These are phyloP conservation scores for Tylopilus felleus DNA, from an alignment of 768 basidiomycete genomes.

Conservation along the genomic window DNA sequence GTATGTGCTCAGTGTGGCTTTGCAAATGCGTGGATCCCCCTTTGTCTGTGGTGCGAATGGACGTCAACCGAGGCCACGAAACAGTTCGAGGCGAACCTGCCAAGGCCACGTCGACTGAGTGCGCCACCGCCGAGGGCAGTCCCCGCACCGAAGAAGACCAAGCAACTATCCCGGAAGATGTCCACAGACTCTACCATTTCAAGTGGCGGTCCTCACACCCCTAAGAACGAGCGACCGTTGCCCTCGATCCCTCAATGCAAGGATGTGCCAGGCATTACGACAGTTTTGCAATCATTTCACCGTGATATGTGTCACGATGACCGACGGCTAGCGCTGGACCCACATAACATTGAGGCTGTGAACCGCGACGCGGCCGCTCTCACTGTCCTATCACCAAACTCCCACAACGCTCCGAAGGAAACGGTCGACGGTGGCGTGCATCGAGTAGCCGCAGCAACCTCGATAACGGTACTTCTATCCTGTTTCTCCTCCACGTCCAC, in stretches of 20 bases:
- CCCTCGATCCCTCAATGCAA: background rate
- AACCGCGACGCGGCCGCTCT: background rate
- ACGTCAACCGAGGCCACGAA: conserved; percentile 39
- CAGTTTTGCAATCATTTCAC: conserved; percentile 22
- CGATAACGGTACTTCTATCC: conserved; percentile 30
- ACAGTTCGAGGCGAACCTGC: conserved; percentile 38
- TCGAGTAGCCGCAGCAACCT: conserved; percentile 26
- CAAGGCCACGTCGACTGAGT: conserved; percentile 34
- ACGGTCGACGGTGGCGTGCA: conserved; percentile 16
- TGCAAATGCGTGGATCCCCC: conserved; percentile 44
- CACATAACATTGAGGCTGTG: conserved; percentile 10
- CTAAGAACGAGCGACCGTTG: conserved; percentile 16
- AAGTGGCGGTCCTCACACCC: conserved; percentile 21
- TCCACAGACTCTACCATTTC: conserved; percentile 23
- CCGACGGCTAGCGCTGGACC: conserved; percentile 4
- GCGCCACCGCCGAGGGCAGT: conserved; percentile 25
- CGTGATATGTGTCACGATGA: conserved; percentile 19
- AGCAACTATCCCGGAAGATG: conserved; percentile 8
- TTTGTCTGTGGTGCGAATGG: conserved; percentile 53
- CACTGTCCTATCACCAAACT: conserved; percentile 1
- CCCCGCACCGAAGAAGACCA: conserved; percentile 10
- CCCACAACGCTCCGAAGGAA: conserved; percentile 15
- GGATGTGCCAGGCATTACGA: conserved; percentile 29
- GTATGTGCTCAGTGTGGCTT: conserved; percentile 47
- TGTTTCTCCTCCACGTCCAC: conserved; percentile 12